Conservation (phyloP, 2,329 filamentous ascomycete genomes). For the Pleomassaria siparia region DNA sequence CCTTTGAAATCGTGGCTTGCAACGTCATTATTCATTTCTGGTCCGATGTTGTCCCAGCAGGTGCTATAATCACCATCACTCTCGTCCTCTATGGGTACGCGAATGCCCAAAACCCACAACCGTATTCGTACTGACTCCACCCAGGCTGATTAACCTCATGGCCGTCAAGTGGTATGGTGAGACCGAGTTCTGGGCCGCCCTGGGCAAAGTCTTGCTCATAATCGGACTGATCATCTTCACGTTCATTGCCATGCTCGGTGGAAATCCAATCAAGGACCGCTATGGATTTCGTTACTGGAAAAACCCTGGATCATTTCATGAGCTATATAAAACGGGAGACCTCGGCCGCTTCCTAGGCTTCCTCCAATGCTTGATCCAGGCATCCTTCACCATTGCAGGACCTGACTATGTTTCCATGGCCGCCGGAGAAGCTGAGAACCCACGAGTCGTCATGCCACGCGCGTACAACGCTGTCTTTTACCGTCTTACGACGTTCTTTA, state of each 20-base stretch:
- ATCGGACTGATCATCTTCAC: conserved; percentile 57
- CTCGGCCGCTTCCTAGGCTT: conserved; percentile 78
- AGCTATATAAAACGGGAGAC: conserved; percentile 64
- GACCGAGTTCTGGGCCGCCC: conserved; percentile 72
- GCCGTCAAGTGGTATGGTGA: conserved; percentile 52
- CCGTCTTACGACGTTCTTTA: conserved; percentile 73
- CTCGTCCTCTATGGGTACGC: conserved; percentile 61
- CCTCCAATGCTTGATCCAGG: conserved; percentile 70
- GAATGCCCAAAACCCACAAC: background rate
- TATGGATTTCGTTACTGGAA: conserved; percentile 53
- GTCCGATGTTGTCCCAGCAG: conserved; percentile 60
- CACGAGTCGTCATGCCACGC: conserved; percentile 60
- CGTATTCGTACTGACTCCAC: conserved; percentile 10
- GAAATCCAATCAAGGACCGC: conserved; percentile 65
- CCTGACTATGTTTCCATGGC: conserved; percentile 54
- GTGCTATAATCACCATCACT: conserved; percentile 63
- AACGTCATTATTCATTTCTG: conserved; percentile 46
- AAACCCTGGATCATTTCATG: conserved; percentile 68
- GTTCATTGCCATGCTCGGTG: conserved; percentile 80
- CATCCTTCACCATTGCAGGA: conserved; percentile 50
- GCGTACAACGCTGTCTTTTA: conserved; percentile 81
- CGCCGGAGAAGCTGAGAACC: conserved; percentile 51
- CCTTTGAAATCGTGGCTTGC: conserved; percentile 63
- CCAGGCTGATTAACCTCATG: conserved; percentile 66
- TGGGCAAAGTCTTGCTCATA: conserved; percentile 55